Conservation (phyloP, 768 basidiomycete genomes). For the Hygrocybe coccinea region DNA sequence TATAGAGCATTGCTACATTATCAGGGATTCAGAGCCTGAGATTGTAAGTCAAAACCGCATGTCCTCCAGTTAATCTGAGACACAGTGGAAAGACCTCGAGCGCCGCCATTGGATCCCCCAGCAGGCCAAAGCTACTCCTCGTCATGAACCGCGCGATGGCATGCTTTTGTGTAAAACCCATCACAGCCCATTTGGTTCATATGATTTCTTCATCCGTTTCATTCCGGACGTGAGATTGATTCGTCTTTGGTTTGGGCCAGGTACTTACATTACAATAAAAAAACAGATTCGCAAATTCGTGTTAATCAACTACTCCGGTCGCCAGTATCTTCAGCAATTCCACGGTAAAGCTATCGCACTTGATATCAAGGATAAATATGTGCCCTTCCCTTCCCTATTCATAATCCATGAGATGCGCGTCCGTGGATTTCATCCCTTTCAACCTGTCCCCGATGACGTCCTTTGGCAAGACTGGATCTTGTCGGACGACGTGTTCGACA, state of each 20-base stretch:
- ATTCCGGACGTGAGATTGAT: conserved; percentile 19
- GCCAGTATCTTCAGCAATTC: conserved; percentile 11
- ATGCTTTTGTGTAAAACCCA: conserved; percentile 19
- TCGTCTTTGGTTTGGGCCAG: conserved; percentile 7
- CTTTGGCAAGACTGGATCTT: conserved; percentile 28
- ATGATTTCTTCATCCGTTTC: conserved; percentile 24
- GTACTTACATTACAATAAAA: conserved; percentile 11
- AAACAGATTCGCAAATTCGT: conserved; percentile 23
- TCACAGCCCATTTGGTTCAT: conserved; percentile 12
- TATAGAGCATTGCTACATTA: conserved; percentile 14
- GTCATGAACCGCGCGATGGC: conserved; percentile 21
- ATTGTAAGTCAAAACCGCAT: conserved; percentile 10
- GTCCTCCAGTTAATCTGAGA: conserved; percentile 6
- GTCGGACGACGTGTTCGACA: conserved; percentile 13
- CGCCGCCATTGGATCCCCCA: conserved; percentile 19
- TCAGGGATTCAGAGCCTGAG: conserved; percentile 8
- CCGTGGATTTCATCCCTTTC: conserved; percentile 28
- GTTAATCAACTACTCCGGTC: conserved; percentile 26
- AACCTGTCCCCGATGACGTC: conserved; percentile 14
- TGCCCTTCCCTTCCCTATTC: conserved; percentile 31
- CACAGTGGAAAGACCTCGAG: conserved; percentile 19
- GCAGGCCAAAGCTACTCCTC: conserved; percentile 14
- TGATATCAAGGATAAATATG: conserved; percentile 24
- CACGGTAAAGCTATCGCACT: conserved; percentile 34
- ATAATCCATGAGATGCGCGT: conserved; percentile 35